Evolutionary conservation across 768 basidiomycete genomes (phyloP), one percentile per base, ranked within the genome.

Genomic region (Podaxis sp.): DNA sequence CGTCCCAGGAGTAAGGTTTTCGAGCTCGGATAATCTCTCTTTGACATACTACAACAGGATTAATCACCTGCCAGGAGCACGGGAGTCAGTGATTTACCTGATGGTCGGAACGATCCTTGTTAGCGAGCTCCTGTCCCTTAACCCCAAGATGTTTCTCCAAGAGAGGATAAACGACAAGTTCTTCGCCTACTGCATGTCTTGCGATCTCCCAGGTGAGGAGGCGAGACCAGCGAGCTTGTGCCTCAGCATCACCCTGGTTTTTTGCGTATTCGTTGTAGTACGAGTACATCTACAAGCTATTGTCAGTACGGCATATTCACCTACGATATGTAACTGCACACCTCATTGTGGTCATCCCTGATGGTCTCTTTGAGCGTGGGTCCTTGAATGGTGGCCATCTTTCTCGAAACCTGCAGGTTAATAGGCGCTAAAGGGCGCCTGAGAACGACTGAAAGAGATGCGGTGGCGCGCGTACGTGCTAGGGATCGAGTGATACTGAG

Each of bases 141-240:
- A 69, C 69, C 4, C 82, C 82, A 50, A 84, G 76, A 63, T 80
- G 70, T 61, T 79, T 73, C 69, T 83, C 81, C 75, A 83, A 78
- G 36, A 82, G 69, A 5, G 82, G 82, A 65, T 84, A 84, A 12
- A 83, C 75, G 36, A 84, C 77, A 47, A 83, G 76, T 69, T 84
- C 82, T 67, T 84, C 82, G 19, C 77, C 81, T 25, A 79, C 81
- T 9, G 82, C 78, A 64, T 83, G 82, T 0, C 80, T 72, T 0
- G 81, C 82, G 36, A 83, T 72, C 68, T 83, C 82, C 81, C 82
- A 84, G 27, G 72, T 76, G 33, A 82, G 75, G 65, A 82, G 82
- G 59, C 73, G 73, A 0, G 77, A 74, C 82, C 82, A 83, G 9
- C 79, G 74, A 7, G 64, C 69, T 64, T 80, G 77, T 4, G 73